A percentile compares a stretch with the other conserved stretches of the same genome.
Evolutionary conservation across 257 asterid species (phyloP).

Genomic region (Thymus quinquecostatus): DNA sequence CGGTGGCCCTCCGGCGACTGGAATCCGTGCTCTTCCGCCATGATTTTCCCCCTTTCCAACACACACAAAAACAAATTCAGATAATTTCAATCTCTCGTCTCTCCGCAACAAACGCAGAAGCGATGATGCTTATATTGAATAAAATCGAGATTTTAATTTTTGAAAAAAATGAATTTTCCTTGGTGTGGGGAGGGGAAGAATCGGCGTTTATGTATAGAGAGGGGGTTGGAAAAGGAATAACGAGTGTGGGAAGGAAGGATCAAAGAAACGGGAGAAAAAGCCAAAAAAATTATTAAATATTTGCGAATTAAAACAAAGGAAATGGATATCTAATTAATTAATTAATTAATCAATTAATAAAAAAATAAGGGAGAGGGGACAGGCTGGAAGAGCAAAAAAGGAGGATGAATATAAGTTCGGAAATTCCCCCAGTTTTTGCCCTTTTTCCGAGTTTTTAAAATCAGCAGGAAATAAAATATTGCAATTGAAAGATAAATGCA

Average conservation of each 20-base stretch:
- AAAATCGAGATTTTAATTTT: slow-evolving; percentile 9
- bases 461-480: not conserved
- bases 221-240: slow-evolving; percentile 33
- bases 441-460: slow-evolving; percentile 23
- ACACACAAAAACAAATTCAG: not conserved
- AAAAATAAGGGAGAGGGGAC: slow-evolving; percentile 25
- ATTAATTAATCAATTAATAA: slow-evolving; percentile 6
- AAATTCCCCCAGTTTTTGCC: not conserved
- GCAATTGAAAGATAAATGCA: slow-evolving; percentile 27
- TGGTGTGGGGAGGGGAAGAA: slow-evolving; percentile 32
- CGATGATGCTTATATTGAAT: not conserved
- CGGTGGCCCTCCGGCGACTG: slow-evolving; percentile 81
- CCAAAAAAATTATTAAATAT: slow-evolving; percentile 26
- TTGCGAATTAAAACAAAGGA: slow-evolving; percentile 22
- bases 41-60: slow-evolving; percentile 28
- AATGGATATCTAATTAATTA: not conserved
- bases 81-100: not conserved
- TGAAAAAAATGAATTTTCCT: not conserved
- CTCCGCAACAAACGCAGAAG: not conserved
- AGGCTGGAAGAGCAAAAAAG: slow-evolving; percentile 53
- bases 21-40: slow-evolving; percentile 92
- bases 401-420: slow-evolving; percentile 35
- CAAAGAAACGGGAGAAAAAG: slow-evolving; percentile 43
- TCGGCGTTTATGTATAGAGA: slow-evolving; percentile 26
- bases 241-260: slow-evolving; percentile 43